Evolutionary conservation across 768 basidiomycete genomes (phyloP).

Genomic region (Mycena pura): DNA sequence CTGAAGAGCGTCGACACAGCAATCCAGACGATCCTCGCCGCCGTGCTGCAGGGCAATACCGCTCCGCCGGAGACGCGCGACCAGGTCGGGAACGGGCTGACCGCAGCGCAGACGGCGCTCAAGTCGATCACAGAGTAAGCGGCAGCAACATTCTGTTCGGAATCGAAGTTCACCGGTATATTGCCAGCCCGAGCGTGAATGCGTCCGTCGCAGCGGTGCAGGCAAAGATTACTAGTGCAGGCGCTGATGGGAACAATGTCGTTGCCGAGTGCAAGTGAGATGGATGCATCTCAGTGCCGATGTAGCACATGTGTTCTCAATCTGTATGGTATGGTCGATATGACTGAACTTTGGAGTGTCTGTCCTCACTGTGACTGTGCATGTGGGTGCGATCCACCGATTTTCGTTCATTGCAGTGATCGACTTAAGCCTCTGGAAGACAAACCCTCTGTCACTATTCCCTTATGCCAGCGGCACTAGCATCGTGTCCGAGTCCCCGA

Average conservation of each 20-base stretch:
- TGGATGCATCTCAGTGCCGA: no score
- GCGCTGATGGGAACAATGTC: slow-evolving; percentile 31
- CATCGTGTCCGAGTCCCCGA: no score
- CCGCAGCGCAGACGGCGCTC: slow-evolving; percentile 30
- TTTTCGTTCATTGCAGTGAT: no score
- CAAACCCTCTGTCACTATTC: no score
- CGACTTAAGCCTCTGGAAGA: no score
- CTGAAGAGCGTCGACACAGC: slow-evolving; percentile 32
- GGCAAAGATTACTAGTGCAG: slow-evolving; percentile 28
- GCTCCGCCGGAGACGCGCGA: slow-evolving; percentile 34
- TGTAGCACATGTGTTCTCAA: no score
- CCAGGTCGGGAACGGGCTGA: slow-evolving; percentile 30
- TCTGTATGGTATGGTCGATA: no score
- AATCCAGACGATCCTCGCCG: slow-evolving; percentile 32
- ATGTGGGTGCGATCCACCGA: no score
- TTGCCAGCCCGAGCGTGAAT: slow-evolving; percentile 28
- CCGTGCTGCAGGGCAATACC: slow-evolving; percentile 26
- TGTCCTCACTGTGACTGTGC: no score
- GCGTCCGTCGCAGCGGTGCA: slow-evolving; percentile 27
- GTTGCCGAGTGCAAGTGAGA: slow-evolving; percentile 28
- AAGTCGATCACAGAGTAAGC: slow-evolving; percentile 33
- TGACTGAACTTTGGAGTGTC: no score
- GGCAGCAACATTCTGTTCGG: not conserved
- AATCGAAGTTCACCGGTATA: not conserved
- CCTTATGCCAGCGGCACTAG: no score